Base-by-base conservation (phyloP, 331 rosid genomes). In the Phaseolus coccineus region DNA sequence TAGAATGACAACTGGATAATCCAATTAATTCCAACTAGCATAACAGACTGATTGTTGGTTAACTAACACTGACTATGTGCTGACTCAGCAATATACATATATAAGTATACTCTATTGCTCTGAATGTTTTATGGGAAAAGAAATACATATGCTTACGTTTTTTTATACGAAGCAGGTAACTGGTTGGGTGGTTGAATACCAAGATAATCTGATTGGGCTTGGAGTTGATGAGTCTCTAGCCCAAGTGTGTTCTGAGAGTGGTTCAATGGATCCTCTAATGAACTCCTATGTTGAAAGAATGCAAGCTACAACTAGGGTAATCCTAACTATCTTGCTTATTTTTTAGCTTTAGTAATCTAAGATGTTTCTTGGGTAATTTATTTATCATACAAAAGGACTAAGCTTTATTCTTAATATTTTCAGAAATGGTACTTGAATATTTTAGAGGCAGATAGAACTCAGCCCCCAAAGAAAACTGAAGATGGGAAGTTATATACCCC, bases 401-500 rank as follows among this genome's bases (percentile, higher is more conserved):
- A 58, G 64, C 85, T 53, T 83, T 71, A 59, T 78, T 73, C 76
- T 42, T 84, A 44, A 63, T 84, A 8, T 65, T 72, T 76, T 80
- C 73, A 95, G 99, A 93, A 95, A 95, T 95, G 99, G 99, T 95
- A 91, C 90, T 82, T 90, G 92, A 95, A 95, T 88, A 95, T 95
- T 73, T 81, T 95, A 89, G 98, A 95, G 84, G 98, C 98, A 71
- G 99, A 91, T 86, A 93, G 89, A 89, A 87, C 92, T 30, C 96
- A 95, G 76, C 96, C 94, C 81, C 98, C 97, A 31, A 95, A 95
- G 91, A 89, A 93, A 89, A 91, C 95, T 42, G 92, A 93, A 86
- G 98, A 93, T 73, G 97, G 99, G 77, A 95, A 95, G 88, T 87
- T 93, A 22, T 95, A 93, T 84, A 93, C 99, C n/a, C 99, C 97